These are phyloP conservation scores for Erysimum cheiranthoides DNA, from an alignment of 345 rosid genomes.

Conservation along the genomic window DNA sequence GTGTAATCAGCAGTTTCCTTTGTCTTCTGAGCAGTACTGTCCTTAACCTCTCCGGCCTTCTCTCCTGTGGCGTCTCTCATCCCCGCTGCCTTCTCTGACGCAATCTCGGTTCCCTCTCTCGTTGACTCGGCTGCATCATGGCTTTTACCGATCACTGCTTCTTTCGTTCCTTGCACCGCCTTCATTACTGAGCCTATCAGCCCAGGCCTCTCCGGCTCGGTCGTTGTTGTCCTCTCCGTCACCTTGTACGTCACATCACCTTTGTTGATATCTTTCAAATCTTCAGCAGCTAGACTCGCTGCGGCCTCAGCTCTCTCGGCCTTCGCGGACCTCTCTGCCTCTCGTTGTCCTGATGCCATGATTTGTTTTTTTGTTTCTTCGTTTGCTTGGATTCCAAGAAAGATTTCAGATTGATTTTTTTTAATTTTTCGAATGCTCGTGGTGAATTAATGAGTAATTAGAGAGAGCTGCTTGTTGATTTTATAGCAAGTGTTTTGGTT, in stretches of 20 bases:
- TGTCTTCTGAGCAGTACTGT: constrained; percentile 30
- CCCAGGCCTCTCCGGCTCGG: constrained; percentile 55
- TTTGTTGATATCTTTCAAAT: constrained; percentile 51
- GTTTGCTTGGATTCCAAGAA: constrained; percentile 28
- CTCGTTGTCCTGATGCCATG: constrained; percentile 65
- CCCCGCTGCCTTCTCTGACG: constrained; percentile 37
- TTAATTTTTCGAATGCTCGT: neutral
- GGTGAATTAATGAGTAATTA: neutral
- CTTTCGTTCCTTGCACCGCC: constrained; percentile 67
- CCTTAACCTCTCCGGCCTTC: constrained; percentile 37
- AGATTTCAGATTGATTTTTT: neutral
- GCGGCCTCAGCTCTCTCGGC: constrained; percentile 54
- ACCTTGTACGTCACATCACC: constrained; percentile 40
- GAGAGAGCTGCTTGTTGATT: constrained; percentile 35
- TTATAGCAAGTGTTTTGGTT: constrained; percentile 37
- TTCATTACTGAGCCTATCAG: constrained; percentile 62
- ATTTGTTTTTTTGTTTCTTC: neutral
- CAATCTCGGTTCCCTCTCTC: constrained; percentile 20
- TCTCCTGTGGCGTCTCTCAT: constrained; percentile 39
- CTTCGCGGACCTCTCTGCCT: constrained; percentile 50
- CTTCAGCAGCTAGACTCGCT: constrained; percentile 52
- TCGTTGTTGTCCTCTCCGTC: constrained; percentile 42
- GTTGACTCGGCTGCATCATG: constrained; percentile 31
- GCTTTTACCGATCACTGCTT: constrained; percentile 63
- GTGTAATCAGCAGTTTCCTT: constrained; percentile 36